Evolutionary conservation across 2,329 filamentous ascomycete species (phyloP).

Genomic region (Zymoseptoria pseudotritici): DNA sequence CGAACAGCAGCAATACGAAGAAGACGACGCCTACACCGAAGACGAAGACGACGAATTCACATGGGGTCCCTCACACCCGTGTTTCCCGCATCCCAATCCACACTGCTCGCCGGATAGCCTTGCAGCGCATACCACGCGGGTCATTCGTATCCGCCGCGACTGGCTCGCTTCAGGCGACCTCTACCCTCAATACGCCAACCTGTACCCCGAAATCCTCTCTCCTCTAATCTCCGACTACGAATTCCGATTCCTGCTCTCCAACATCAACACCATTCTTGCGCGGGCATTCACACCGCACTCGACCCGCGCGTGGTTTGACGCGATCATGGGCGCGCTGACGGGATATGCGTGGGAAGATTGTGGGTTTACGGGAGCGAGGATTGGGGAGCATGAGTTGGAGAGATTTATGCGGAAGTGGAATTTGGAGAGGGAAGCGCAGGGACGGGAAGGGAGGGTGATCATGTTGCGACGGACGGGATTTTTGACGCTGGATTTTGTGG

Average conservation of each 20-base stretch:
- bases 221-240: slow-evolving; percentile 77
- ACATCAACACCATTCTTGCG: slow-evolving; percentile 69
- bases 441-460: slow-evolving; percentile 64
- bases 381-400: slow-evolving; percentile 62
- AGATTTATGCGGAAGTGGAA: slow-evolving; percentile 86
- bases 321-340: slow-evolving; percentile 69
- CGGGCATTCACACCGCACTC: slow-evolving; percentile 75
- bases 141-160: slow-evolving; percentile 85
- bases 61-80: slow-evolving; percentile 92
- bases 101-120: slow-evolving; percentile 74
- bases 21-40: slow-evolving; percentile 33
- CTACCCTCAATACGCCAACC: slow-evolving; percentile 85
- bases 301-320: slow-evolving; percentile 70
- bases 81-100: slow-evolving; percentile 86
- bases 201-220: slow-evolving; percentile 93
- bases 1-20: slow-evolving; percentile 4
- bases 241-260: slow-evolving; percentile 74
- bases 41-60: slow-evolving; percentile 59
- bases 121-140: slow-evolving; percentile 69
- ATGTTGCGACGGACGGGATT: slow-evolving; percentile 77
- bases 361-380: slow-evolving; percentile 69
- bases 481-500: slow-evolving; percentile 76
- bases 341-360: slow-evolving; percentile 94
- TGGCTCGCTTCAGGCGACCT: slow-evolving; percentile 83
- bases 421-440: slow-evolving; percentile 49